These are phyloP conservation scores for Dunaliella primolecta DNA, from an alignment of 139 green algal genomes.

Conservation along the genomic window DNA sequence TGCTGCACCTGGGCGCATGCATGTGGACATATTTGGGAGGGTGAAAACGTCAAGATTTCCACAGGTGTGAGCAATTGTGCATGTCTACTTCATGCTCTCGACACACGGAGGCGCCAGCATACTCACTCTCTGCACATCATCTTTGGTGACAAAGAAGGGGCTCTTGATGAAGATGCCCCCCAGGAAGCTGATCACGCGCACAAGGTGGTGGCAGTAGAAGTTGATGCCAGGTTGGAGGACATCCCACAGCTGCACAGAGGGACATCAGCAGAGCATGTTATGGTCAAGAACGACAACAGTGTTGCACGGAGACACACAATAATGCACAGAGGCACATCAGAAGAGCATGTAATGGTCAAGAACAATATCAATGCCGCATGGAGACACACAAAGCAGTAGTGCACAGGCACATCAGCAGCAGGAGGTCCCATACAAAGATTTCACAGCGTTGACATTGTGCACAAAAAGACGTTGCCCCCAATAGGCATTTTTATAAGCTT, in stretches of 20 bases:
- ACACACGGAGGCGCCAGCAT: no score
- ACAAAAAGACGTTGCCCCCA: no score
- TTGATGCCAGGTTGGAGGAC: constrained; percentile 18
- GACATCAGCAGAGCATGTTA: neutral
- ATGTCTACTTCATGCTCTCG: no score
- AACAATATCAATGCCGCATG: no score
- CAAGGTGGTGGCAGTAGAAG: constrained; percentile 37
- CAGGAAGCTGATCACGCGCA: constrained; percentile 24
- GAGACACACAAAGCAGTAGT: no score
- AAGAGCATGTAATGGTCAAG: no score
- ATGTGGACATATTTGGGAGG: neutral
- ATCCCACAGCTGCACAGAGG: neutral
- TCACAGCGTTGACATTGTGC: neutral
- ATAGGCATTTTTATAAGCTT: no score
- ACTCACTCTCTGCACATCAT: constrained; percentile 2
- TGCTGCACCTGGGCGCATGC: neutral
- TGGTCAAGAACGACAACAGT: constrained; percentile 6
- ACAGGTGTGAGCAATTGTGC: no score
- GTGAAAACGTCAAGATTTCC: no score
- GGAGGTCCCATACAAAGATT: neutral
- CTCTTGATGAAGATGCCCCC: constrained; percentile 23
- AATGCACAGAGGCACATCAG: neutral
- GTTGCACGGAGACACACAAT: neutral
- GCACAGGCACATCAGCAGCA: no score
- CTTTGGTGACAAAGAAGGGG: constrained; percentile 22